Percentiles rank a stretch among this genome's conserved stretches.
Evolutionary conservation across 306 rosid species (phyloP).

Genomic region (Calophaca sinica): DNA sequence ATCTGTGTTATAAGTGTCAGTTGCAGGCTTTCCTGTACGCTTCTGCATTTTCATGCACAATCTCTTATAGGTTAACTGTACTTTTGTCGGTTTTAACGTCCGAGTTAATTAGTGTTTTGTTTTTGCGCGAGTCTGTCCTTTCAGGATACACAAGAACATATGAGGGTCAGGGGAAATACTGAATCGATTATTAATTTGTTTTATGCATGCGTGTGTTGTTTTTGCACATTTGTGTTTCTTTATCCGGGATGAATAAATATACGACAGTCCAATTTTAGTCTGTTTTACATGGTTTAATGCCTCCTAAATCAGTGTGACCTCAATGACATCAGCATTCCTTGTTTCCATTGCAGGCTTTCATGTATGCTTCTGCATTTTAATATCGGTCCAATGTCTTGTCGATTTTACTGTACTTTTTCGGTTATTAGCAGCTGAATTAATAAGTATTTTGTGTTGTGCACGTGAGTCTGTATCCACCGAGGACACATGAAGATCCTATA

Average conservation of each 20-base stretch:
- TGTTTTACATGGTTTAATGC: neutral
- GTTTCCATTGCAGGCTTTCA: neutral
- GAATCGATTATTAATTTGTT: slow-evolving; percentile 35
- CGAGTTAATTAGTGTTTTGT: neutral
- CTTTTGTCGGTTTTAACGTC: slow-evolving; percentile 14
- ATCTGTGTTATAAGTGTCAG: neutral
- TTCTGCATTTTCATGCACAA: slow-evolving; percentile 33
- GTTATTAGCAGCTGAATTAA: neutral
- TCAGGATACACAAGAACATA: neutral
- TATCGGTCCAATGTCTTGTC: slow-evolving; percentile 5
- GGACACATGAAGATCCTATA: neutral
- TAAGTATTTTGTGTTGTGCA: neutral
- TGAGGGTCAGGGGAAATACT: neutral
- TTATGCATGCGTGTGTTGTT: slow-evolving; percentile 4
- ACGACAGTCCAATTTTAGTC: neutral
- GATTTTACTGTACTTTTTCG: slow-evolving; percentile 1
- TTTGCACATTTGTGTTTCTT: slow-evolving; percentile 12
- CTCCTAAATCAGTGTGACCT: neutral
- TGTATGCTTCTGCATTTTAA: slow-evolving; percentile 33
- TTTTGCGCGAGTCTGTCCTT: neutral
- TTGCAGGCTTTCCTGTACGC: neutral
- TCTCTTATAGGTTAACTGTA: slow-evolving; percentile 2
- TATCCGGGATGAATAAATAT: slow-evolving; percentile 12
- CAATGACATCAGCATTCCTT: neutral
- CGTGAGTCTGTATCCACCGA: neutral